phyloP scores from a whole-genome alignment of 2,329 filamentous ascomycete species.

The Fusarium sp. region DNA sequence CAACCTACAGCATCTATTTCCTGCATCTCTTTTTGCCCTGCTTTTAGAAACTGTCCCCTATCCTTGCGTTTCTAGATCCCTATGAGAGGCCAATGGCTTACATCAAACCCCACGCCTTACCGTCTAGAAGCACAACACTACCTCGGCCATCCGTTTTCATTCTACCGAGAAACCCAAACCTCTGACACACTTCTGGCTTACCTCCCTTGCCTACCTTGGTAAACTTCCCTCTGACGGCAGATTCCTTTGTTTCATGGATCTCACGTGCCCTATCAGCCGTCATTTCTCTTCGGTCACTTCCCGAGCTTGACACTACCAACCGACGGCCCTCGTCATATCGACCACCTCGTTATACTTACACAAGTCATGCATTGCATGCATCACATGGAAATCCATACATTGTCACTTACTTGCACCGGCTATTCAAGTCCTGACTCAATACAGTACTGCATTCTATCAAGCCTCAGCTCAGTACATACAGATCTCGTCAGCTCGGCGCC shows the following conservation, averaged over 20 bases:
- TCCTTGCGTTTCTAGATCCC: background rate
- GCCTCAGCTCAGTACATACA: background rate
- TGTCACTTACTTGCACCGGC: background rate
- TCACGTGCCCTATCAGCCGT: constrained; percentile 26
- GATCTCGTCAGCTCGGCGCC: background rate
- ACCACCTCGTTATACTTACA: background rate
- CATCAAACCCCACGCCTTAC: constrained; percentile 7
- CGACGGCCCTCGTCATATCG: background rate
- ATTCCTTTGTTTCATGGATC: constrained; percentile 3
- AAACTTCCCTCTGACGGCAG: background rate
- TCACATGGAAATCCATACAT: background rate
- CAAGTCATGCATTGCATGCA: background rate
- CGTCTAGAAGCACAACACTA: constrained; percentile 5
- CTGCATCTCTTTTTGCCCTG: constrained; percentile 2
- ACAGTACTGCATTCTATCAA: background rate
- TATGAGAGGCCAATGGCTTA: background rate
- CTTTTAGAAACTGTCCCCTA: background rate
- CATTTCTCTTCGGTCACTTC: constrained; percentile 29
- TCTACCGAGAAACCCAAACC: constrained; percentile 24
- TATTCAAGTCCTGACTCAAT: constrained; percentile 1
- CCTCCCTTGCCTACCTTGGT: background rate
- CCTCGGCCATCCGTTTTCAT: constrained; percentile 30
- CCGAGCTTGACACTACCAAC: constrained; percentile 24
- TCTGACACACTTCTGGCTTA: background rate
- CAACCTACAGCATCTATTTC: background rate